A percentile compares a stretch with the other conserved stretches of the same genome.
Conservation (phyloP, 1,139 yeast genomes). For the Candida frijolesensis region DNA sequence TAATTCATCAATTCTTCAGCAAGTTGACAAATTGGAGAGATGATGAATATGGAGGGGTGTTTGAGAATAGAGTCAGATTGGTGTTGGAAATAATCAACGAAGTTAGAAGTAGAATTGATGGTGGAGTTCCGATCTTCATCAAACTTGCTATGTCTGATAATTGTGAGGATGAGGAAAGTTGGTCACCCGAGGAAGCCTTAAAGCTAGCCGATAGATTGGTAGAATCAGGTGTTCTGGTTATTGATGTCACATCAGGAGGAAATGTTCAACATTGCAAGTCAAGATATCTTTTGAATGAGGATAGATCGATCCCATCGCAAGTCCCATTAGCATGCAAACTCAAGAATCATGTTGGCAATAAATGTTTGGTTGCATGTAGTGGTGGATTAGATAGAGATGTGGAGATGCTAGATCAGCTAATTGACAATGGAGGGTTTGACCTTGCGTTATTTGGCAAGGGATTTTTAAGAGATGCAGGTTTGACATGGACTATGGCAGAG, state of each 20-base stretch:
- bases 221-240: constrained; percentile 45
- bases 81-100: constrained; percentile 59
- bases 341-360: constrained; percentile 45
- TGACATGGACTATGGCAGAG: constrained; percentile 50
- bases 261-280: constrained; percentile 26
- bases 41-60: constrained; percentile 55
- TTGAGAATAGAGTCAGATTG: constrained; percentile 65
- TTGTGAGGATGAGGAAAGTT: constrained; percentile 32
- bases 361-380: constrained; percentile 44
- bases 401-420: constrained; percentile 35
- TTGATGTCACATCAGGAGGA: constrained; percentile 60
- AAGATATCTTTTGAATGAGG: constrained; percentile 12
- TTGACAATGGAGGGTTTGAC: constrained; percentile 47
- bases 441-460: constrained; percentile 46
- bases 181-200: constrained; percentile 49
- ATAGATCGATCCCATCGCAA: constrained; percentile 21
- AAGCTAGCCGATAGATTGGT: constrained; percentile 40
- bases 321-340: constrained; percentile 40
- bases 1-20: constrained; percentile 41
- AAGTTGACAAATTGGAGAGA: constrained; percentile 41
- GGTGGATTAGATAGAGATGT: constrained; percentile 39
- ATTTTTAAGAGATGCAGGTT: constrained; percentile 49
- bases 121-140: constrained; percentile 42
- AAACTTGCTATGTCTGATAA: constrained; percentile 47
- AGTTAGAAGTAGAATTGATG: constrained; percentile 30